Base-by-base conservation (phyloP, 257 asterid species). In the Parsonsia alboflavescens region DNA sequence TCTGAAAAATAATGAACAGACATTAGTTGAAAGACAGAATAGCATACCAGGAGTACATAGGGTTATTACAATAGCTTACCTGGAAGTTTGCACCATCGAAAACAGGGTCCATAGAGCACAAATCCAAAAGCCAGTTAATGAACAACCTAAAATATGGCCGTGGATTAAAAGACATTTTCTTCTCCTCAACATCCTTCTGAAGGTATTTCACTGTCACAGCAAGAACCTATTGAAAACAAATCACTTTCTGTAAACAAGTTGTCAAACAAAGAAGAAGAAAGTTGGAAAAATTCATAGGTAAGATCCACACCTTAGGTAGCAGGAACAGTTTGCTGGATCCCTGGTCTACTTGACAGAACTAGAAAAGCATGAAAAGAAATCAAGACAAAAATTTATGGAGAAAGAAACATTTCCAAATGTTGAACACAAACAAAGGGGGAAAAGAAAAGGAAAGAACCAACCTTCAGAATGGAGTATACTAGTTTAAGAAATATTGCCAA, bases 1-100 rank as follows among this genome's bases (percentile, higher is more conserved):
- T 97, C 99, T 95, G 81, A 73, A 53, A 70, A 75, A 73, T 33
- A 72, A 42, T 24, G 66, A 48, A 30, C 42, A 42, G 42, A 11
- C 19, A 17, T 75, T 57, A 71, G 78, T 54, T 28, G 17, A 61
- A 41, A 48, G 61, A 61, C 39, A 50, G 50, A 49, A 24, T 42
- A 50, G 42, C 12, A 49, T 48, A 4, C 62, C 26, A 48, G 26
- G 28, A 41, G 13, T 7, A 49, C 22, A 17, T 1, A 36, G 5
- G 21, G 63, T 30, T 48, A 68, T 28, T 53, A 59, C 70, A 71
- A 56, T 75, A 67, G 39, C 39, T 33, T 66, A 95, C 99, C 96
- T 92, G 98, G 78, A 92, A 90, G 83, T 95, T 92, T 73, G 96
- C 91, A 76, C 99, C 99, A 75, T 92, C 99, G 80, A 85, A 88